Evolutionary conservation across 23 red algal species (phyloP).

Genomic region (Gracilaria caudata): DNA sequence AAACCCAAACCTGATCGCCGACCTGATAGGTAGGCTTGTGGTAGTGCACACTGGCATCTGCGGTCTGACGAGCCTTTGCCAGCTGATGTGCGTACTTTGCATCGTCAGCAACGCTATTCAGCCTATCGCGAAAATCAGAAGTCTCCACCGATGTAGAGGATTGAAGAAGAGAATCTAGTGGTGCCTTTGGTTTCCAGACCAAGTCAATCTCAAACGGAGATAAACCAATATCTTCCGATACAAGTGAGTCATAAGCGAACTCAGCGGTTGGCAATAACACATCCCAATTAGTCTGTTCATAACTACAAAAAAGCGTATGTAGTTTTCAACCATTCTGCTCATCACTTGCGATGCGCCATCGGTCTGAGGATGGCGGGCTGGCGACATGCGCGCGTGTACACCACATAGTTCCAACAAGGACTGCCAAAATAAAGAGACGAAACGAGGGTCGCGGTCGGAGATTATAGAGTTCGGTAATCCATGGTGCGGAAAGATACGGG

Average conservation of each 20-base stretch:
- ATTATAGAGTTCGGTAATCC: slow-evolving; percentile 4
- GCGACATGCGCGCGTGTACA: not conserved
- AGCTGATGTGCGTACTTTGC: too few species aligned
- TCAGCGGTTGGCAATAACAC: not conserved
- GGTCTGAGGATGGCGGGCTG: not conserved
- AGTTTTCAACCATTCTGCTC: slow-evolving; percentile 50
- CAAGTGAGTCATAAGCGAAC: slow-evolving; percentile 6
- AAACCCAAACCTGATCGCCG: too few species aligned
- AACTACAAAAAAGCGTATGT: slow-evolving; percentile 18
- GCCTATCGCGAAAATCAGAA: too few species aligned
- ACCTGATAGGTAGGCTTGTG: too few species aligned
- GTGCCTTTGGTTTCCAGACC: not conserved
- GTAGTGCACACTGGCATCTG: too few species aligned
- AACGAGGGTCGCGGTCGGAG: not conserved
- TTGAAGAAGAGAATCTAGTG: too few species aligned
- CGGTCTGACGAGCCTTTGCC: too few species aligned
- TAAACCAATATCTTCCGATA: slow-evolving; percentile 2
- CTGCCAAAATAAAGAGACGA: slow-evolving; percentile 30
- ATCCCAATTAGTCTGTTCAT: slow-evolving; percentile 43
- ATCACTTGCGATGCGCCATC: slow-evolving; percentile 25
- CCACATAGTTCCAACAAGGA: slow-evolving; percentile 18
- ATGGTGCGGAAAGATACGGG: not conserved
- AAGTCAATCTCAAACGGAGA: slow-evolving; percentile 24
- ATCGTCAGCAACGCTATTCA: too few species aligned
- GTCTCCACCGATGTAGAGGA: too few species aligned